Evolutionary conservation across 352 stramenopile genomes (phyloP).

Genomic region (Halophytophthora polymorphica): DNA sequence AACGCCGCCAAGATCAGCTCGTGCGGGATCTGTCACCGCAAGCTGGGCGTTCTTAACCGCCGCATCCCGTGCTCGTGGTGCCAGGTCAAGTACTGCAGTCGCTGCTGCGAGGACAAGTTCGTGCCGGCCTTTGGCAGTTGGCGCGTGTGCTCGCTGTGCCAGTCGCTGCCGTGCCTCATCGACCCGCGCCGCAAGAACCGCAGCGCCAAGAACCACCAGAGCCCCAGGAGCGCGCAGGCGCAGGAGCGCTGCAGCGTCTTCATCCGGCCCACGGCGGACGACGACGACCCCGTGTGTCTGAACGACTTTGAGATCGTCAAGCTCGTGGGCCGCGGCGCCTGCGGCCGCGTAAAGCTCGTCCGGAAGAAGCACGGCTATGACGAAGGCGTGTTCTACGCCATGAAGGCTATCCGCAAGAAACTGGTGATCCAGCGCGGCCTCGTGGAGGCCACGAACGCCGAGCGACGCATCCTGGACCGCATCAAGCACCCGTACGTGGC

Average conservation of each 20-base stretch:
- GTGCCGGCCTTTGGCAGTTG: conserved; percentile 72
- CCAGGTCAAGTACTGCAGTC: conserved; percentile 84
- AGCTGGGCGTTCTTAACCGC: conserved; percentile 74
- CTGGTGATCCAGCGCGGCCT: conserved; percentile 83
- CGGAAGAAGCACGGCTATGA: conserved; percentile 85
- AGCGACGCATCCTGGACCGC: conserved; percentile 83
- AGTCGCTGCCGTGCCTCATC: conserved; percentile 77
- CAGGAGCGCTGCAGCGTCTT: conserved; percentile 72
- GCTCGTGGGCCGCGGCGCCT: conserved; percentile 94
- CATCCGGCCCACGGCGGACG: conserved; percentile 58
- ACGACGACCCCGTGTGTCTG: conserved; percentile 65
- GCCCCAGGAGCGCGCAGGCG: conserved; percentile 30
- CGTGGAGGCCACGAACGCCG: conserved; percentile 89
- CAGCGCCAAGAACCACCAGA: conserved; percentile 61
- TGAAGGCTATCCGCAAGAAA: conserved; percentile 89
- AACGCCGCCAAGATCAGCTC: conserved; percentile 70
- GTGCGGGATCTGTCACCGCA: conserved; percentile 82
- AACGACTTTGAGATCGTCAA: conserved; percentile 97
- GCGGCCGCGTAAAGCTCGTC: conserved; percentile 79
- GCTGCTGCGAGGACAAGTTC: conserved; percentile 85
- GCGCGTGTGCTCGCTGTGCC: conserved; percentile 78
- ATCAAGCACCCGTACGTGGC: conserved; percentile 98
- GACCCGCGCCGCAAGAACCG: conserved; percentile 73
- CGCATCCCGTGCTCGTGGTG: conserved; percentile 81
- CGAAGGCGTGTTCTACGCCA: conserved; percentile 80